These are phyloP conservation scores for Elaeagnus macrophylla DNA, from an alignment of 306 rosid species.

Conservation along the genomic window DNA sequence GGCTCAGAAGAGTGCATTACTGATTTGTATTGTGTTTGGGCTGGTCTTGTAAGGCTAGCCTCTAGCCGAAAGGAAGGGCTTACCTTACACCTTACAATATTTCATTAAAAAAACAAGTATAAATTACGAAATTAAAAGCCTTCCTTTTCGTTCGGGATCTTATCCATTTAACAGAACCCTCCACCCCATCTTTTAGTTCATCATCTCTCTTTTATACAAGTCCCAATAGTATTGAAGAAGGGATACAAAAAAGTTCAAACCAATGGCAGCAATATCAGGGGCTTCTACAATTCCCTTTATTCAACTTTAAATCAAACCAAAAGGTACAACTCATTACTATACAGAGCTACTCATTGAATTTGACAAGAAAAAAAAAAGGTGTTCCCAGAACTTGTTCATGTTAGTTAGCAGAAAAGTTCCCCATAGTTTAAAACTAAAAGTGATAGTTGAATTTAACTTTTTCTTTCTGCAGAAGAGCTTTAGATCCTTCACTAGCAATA, in stretches of 20 bases:
- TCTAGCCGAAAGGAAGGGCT: too few relatives aligned
- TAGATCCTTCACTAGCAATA: slow-evolving; percentile 14
- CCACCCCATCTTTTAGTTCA: not conserved
- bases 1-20: too few relatives aligned
- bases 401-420: too few relatives aligned
- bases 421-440: too few relatives aligned
- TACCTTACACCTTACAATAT: too few relatives aligned
- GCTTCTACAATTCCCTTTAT: slow-evolving; percentile 14
- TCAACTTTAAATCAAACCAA: slow-evolving; percentile 19
- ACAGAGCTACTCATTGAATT: too few relatives aligned
- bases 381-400: too few relatives aligned
- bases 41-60: too few relatives aligned
- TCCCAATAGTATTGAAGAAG: not conserved
- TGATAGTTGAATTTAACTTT: slow-evolving; percentile 8
- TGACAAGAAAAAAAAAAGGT: not conserved
- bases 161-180: not conserved
- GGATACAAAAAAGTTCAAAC: not conserved
- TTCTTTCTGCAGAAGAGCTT: slow-evolving; percentile 19
- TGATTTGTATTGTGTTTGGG: too few relatives aligned
- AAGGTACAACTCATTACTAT: slow-evolving; percentile 27
- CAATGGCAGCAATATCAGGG: slow-evolving; percentile 32
- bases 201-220: not conserved
- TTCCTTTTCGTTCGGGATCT: not conserved
- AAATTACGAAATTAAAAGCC: too few relatives aligned
- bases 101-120: too few relatives aligned